Percentiles rank a stretch among this genome's conserved stretches.
These are phyloP conservation scores for Apostasia shenzhenica DNA, from an alignment of 106 monocot genomes.

Conservation along the genomic window DNA sequence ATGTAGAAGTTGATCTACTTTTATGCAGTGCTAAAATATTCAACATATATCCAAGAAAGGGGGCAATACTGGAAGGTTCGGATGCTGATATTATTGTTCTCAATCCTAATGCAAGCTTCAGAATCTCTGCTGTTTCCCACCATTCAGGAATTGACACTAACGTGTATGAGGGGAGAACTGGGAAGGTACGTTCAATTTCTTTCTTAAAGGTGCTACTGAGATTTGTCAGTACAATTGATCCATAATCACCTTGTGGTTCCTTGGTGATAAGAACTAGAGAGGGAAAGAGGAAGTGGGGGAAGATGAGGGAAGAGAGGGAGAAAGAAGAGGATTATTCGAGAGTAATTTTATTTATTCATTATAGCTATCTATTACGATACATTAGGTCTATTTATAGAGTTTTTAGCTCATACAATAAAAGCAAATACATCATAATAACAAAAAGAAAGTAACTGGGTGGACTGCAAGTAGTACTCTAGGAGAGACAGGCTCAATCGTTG, in stretches of 20 bases:
- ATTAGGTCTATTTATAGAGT: too few relatives aligned
- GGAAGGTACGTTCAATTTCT: slow-evolving; percentile 54
- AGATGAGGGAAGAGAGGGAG: too few relatives aligned
- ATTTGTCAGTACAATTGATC: not conserved
- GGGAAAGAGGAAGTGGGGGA: not conserved
- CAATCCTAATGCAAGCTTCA: slow-evolving; percentile 77
- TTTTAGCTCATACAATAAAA: too few relatives aligned
- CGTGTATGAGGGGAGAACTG: slow-evolving; percentile 80
- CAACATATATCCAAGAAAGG: slow-evolving; percentile 95
- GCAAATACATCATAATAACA: too few relatives aligned
- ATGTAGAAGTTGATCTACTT: not conserved
- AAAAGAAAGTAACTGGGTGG: too few relatives aligned
- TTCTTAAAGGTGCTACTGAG: not conserved
- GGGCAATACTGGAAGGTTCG: slow-evolving; percentile 87
- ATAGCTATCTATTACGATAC: too few relatives aligned
- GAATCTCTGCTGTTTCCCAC: slow-evolving; percentile 57
- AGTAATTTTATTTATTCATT: too few relatives aligned
- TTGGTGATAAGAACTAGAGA: not conserved
- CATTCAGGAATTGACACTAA: slow-evolving; percentile 94
- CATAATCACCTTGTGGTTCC: too few relatives aligned
- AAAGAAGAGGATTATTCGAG: too few relatives aligned
- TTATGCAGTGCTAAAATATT: slow-evolving; percentile 85
- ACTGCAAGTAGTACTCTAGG: too few relatives aligned
- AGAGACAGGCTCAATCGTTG: too few relatives aligned
- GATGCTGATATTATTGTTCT: slow-evolving; percentile 97